Base-by-base conservation (phyloP, 2,329 filamentous ascomycete species). In the Hypoxylon sp. region DNA sequence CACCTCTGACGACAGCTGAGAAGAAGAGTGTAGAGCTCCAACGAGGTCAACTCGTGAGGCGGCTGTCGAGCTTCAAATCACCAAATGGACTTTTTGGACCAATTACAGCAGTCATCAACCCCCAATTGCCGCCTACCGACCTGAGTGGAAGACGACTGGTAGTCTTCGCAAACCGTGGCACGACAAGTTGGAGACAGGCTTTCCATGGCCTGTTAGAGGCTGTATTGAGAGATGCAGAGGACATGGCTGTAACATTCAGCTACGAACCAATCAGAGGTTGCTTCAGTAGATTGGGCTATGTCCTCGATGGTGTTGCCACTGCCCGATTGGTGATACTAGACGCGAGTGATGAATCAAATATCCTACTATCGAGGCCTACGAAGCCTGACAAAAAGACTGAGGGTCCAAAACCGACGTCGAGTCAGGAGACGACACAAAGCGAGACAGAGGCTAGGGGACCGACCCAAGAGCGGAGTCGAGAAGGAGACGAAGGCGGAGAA, bases 191-290 rank as follows among this genome's bases (percentile, higher is more conserved):
- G 89, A 82, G 82, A 0, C 79, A 82, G 32, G 86, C 87, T 0
- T 91, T 91, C 60, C 83, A 87, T 42, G 79, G 81, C 2, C 77
- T 91, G 60, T 75, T 90, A 7, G 88, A 91, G 69, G 81, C 82
- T 0, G 79, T 87, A 2, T 75, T 91, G 17, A 80, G 87, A 8
- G 89, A 91, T 68, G 87, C 84, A 0, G 88, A 91, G 74, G 88
- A 90, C 69, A 83, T 87, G 79, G 82, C 83, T 0, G 82, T 91
- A 2, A 83, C 84, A 24, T 79, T 91, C n/a, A 84, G 84, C 3
- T 91, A 91, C 70, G 80, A 83, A 24, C 77, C 81, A 3, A 84
- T 91, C 2, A 81, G 89, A 53, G 76, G 78, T 11, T 85, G 88
- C n/a, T 85, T 87, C 61, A 75, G 80, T 39, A 81, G 85, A 10